Evolutionary conservation across 2,329 filamentous ascomycete species (phyloP).

Genomic region (Leptographium galeiforme): DNA sequence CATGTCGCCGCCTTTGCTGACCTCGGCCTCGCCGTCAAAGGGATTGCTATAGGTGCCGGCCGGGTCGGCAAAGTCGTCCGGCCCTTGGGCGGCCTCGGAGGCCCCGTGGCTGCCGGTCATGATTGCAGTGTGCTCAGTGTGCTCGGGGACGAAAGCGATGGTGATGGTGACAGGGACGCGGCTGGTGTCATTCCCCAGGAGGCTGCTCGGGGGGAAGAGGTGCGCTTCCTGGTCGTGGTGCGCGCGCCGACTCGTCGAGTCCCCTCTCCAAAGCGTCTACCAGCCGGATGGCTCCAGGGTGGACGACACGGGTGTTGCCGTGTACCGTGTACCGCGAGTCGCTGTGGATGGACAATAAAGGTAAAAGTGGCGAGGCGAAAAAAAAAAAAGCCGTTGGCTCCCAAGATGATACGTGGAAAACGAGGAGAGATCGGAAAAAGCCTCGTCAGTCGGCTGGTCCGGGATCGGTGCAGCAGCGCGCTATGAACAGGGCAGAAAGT

Average conservation of each 20-base stretch:
- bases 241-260: not conserved
- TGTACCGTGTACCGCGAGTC: not conserved
- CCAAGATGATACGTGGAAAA: not conserved
- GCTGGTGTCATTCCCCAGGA: too few relatives aligned
- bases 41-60: not conserved
- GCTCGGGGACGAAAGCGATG: too few relatives aligned
- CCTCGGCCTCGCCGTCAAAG: not conserved
- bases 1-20: not conserved
- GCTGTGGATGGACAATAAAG: not conserved
- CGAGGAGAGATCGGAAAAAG: not conserved
- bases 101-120: not conserved
- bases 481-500: not conserved
- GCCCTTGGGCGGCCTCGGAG: not conserved
- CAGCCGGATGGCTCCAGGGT: not conserved
- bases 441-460: not conserved
- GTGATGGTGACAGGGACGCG: too few relatives aligned
- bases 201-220: not conserved
- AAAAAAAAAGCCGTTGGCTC: not conserved
- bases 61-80: not conserved
- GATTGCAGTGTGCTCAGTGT: not conserved
- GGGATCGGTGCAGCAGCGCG: not conserved
- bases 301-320: not conserved
- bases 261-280: not conserved
- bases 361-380: not conserved
- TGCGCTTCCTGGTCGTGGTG: not conserved